Evolutionary conservation across 225 moss, liverwort and hornwort genomes (phyloP), one percentile per base, ranked within the genome.

Genomic region (Physcomitrellopsis africana): DNA sequence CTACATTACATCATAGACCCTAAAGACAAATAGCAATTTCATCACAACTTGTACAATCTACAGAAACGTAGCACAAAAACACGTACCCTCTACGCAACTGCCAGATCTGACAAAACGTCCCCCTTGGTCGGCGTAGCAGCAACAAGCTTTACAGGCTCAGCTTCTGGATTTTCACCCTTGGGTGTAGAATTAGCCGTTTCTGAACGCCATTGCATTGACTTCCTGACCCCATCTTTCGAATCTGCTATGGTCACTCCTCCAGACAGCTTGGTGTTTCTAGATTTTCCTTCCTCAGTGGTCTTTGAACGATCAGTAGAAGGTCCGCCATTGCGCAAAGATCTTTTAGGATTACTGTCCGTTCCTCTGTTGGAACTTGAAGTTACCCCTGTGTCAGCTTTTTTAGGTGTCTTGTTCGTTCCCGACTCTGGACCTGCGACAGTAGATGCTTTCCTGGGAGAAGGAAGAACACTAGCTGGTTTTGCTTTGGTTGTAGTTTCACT

Each of bases 121-220:
- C 64, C 63, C 68, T 82, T 69, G 41, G 64, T 80, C 63, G 72
- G 84, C 47, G 87, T 87, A 10, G 83, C 44, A 80, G 52, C 74
- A 1, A 79, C 79, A 60, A 70, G 83, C 82, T 86, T 91, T 9
- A 19, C 63, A 46, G 83, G 54, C 11, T 76, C 76, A 67, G 17
- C 41, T 73, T 88, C 74, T 72, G 77, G 57, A 74, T 71, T 86
- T 78, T 91, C 72, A 80, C 72, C 76, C 77, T 73, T 86, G 79
- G 81, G 62, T 62, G 82, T 67, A 17, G 77, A 69, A 26, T 72
- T 72, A 14, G 73, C 49, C 9, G 72, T 69, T 81, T 83, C 81
- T 2, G 75, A 58, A 76, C 76, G 83, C 83, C 88, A 86, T 77
- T 91, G 92, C 74, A 81, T 79, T 5, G 88, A 72, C 76, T 88